Evolutionary conservation across 2,329 filamentous ascomycete genomes (phyloP).

Genomic region (Aspergillus pseudonomiae): DNA sequence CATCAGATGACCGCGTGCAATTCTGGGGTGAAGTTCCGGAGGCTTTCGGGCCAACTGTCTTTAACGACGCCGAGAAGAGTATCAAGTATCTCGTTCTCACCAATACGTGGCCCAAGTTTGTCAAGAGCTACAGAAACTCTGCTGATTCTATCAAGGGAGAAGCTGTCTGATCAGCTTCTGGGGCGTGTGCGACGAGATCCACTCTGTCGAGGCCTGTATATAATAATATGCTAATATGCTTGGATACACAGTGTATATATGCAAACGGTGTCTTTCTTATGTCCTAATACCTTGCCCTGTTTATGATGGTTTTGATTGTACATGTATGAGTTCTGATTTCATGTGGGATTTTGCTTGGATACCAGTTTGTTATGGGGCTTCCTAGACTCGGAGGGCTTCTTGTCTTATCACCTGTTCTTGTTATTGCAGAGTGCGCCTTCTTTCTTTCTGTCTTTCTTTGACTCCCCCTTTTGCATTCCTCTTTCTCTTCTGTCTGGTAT

Average conservation of each 20-base stretch:
- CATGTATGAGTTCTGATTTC: neutral
- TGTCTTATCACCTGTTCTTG: neutral
- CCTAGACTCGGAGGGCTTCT: neutral
- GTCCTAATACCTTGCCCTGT: neutral
- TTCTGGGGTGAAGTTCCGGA: conserved; percentile 44
- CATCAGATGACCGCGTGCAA: conserved; percentile 31
- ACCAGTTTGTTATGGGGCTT: neutral
- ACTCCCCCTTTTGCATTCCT: no score
- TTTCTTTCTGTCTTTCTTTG: neutral
- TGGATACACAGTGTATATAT: neutral
- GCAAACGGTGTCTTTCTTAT: neutral
- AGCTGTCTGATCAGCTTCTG: neutral
- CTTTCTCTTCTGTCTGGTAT: neutral
- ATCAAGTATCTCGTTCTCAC: conserved; percentile 70
- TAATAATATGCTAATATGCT: neutral
- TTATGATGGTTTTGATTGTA: neutral
- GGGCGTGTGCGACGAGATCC: neutral
- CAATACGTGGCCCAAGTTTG: conserved; percentile 64
- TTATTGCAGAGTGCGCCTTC: neutral
- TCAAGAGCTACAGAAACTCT: conserved; percentile 21
- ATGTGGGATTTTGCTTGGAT: neutral
- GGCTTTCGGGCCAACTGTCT: conserved; percentile 56
- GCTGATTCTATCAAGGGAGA: neutral
- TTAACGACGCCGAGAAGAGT: conserved; percentile 61
- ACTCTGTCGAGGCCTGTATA: neutral